Percentiles rank a stretch among this genome's conserved stretches.
phyloP scores from a whole-genome alignment of 2,329 filamentous ascomycete genomes.

The Myriosclerotinia duriaeana region DNA sequence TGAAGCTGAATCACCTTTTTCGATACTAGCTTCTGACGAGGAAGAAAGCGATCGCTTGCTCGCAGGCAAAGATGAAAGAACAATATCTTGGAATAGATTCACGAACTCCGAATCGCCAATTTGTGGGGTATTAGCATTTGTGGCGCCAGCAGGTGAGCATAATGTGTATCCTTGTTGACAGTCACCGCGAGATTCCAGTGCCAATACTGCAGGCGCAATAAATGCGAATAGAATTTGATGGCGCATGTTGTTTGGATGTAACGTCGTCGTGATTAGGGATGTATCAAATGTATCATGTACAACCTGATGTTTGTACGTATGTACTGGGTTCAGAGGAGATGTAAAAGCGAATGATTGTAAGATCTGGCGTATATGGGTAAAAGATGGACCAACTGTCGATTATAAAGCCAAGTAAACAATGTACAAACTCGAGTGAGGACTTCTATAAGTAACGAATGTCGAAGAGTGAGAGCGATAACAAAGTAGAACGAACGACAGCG shows the following conservation, averaged over 20 bases:
- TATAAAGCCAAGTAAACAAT: neutral
- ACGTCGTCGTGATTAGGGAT: neutral
- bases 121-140: conserved; percentile 33
- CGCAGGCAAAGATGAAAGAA: conserved; percentile 38
- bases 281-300: conserved; percentile 15
- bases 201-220: conserved; percentile 20
- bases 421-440: neutral
- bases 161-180: conserved; percentile 38
- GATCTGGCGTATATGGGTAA: no score
- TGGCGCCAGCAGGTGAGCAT: conserved; percentile 40
- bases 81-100: conserved; percentile 39
- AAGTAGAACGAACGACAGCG: conserved; percentile 1
- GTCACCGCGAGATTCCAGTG: neutral
- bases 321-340: neutral
- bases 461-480: neutral
- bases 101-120: conserved; percentile 38
- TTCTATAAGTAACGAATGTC: neutral
- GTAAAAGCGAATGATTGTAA: neutral
- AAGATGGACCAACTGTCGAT: neutral
- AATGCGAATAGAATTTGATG: conserved; percentile 14
- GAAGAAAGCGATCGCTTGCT: conserved; percentile 25
- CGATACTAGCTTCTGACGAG: neutral
- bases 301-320: neutral
- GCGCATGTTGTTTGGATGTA: conserved; percentile 12
- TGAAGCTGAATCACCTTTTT: conserved; percentile 25